Base-by-base conservation (phyloP, 345 rosid genomes). In the Citrus unshiu region DNA sequence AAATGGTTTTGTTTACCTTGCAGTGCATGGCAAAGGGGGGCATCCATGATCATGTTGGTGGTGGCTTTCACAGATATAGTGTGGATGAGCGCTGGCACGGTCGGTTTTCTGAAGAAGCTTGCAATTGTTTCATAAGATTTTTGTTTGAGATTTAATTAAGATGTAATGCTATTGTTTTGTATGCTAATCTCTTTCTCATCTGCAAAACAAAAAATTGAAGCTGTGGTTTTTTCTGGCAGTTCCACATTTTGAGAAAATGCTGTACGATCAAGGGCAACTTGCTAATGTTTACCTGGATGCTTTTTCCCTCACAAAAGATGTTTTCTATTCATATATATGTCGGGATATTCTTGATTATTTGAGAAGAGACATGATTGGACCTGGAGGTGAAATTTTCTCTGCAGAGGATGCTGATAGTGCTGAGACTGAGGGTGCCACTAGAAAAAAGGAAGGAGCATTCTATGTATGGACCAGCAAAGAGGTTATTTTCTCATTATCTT, bases 81-180 rank as follows among this genome's bases (percentile, higher is more conserved):
- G 98, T 95, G 59, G 98, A 95, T 75, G 98, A 93, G 83, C 86
- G 88, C 70, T 95, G 99, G 99, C 99, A 95, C 27, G 99, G 99
- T 92, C 57, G 82, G 97, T 79, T 75, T 82, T 43, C 32, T 65
- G n/a, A 65, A 60, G 57, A 63, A 25, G 19, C 19, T 58, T 2
- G 1, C 24, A 29, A 39, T 64, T 69, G 65, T 70, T 54, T 29
- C 32, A 12, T 13, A 58, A 63, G n/a, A 64, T 35, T 56, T 32
- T 63, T 32, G 9, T 60, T 35, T 21, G 43, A 49, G 19, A 68
- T 83, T 35, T 65, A 27, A 56, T 25, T 37, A 51, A 65, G 43
- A 66, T 72, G 62, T 37, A 66, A n/a, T 49, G 62, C 30, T 21
- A 66, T 46, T 37, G 2, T 35, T 59, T 58, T 40, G n/a, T 30